Evolutionary conservation across 2,329 filamentous ascomycete species (phyloP).

Genomic region (Ophiostoma ips): DNA sequence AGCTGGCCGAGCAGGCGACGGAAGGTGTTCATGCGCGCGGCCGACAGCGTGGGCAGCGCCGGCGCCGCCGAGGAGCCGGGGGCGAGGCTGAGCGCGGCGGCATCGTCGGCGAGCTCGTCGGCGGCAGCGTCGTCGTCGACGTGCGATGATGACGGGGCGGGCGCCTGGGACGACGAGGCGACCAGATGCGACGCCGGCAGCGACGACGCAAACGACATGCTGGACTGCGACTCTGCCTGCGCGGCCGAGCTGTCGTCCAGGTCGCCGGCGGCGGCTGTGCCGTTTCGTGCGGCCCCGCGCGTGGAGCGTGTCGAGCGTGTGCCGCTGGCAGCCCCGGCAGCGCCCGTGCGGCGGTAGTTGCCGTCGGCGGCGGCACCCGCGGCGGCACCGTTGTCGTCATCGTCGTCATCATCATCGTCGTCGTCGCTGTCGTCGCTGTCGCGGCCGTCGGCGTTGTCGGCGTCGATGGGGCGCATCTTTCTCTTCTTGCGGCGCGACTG

Average conservation of each 20-base stretch:
- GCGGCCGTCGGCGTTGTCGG: constrained; percentile 39
- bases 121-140: constrained; percentile 29
- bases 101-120: constrained; percentile 28
- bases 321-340: constrained; percentile 18
- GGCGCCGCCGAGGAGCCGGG: constrained; percentile 9
- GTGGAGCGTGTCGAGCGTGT: constrained; percentile 19
- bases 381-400: too few relatives aligned
- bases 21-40: constrained; percentile 59
- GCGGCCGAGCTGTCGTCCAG: constrained; percentile 33
- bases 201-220: constrained; percentile 66
- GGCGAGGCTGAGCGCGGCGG: constrained; percentile 27
- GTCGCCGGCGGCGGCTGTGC: constrained; percentile 26
- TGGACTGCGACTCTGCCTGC: constrained; percentile 34
- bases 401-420: constrained; percentile 12
- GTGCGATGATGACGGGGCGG: too few relatives aligned
- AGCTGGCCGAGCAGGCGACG: constrained; percentile 69
- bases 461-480: constrained; percentile 40
- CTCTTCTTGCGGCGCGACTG: constrained; percentile 75
- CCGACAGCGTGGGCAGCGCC: constrained; percentile 25
- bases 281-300: constrained; percentile 17
- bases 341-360: constrained; percentile 29
- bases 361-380: constrained; percentile 41
- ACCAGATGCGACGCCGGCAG: constrained; percentile 58
- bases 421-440: constrained; percentile 15
- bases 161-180: constrained; percentile 10